Evolutionary conservation across 306 rosid species (phyloP), one percentile per base, ranked within the genome.

Genomic region (Gastrolobium villosum): DNA sequence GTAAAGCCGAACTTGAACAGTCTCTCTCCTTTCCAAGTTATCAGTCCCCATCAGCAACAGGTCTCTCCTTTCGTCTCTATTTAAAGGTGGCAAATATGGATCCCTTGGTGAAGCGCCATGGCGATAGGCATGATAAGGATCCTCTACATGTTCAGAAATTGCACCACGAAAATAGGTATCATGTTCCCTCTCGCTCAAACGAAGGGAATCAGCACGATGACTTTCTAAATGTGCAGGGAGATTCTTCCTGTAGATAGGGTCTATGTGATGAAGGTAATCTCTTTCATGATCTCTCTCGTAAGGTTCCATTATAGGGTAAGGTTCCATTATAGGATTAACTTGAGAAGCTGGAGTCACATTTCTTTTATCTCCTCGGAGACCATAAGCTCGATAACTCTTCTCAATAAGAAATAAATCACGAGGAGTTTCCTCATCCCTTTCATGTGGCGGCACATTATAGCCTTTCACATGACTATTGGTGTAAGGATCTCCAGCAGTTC

Each of bases 361-460:
- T 74, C 87, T 83, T 77, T 90, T 84, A 67, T 86, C 88, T 44
- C 89, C 84, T 43, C 65, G 91, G 43, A 88, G 97, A 75, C 91
- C 94, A 75, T 85, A 85, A 36, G 88, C 72, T 72, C 76, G 90
- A 65, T 95, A 88, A 31, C 86, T 91, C 87, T 83, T 87, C 73
- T 87, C 93, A 4, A 85, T 85, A 13, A 46, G 79, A 87, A 76
- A 89, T 57, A 85, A 77, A 79, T 90, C 84, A 14, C 76, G 88
- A 49, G 88, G 74, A 80, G 37, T 57, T 45, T 85, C 97, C 81
- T 86, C 90, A 80, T 87, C 89, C 79, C 93, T 81, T 86, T 89
- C 87, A 52, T 35, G 84, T 67, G 90, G 48, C 15, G 32, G 80
- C 67, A 32, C 72, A 43, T 73, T 86, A 40, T 84, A 73, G 59